These are phyloP conservation scores for Sequoiadendron giganteum DNA, from an alignment of 75 land plant species.

Conservation along the genomic window DNA sequence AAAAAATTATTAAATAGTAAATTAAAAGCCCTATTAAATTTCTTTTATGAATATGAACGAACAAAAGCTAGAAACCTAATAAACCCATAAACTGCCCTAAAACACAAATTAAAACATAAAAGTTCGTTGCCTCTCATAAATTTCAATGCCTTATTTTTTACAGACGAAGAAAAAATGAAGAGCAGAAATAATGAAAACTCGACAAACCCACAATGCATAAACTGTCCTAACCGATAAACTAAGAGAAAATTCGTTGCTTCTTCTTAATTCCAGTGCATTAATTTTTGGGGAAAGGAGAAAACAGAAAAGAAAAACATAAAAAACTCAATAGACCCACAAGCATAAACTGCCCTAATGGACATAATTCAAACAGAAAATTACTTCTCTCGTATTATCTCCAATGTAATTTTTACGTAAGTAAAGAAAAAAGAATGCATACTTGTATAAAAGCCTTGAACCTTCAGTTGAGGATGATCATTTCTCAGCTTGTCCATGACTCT, in stretches of 20 bases:
- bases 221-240: too few species aligned
- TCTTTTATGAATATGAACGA: background rate
- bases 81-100: conserved; percentile 3
- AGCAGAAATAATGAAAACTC: too few species aligned
- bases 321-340: too few species aligned
- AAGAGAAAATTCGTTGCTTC: too few species aligned
- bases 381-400: background rate
- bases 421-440: conserved; percentile 24
- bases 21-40: background rate
- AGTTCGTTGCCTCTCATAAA: background rate
- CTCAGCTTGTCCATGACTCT: conserved; percentile 54
- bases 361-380: background rate
- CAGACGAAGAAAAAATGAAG: too few species aligned
- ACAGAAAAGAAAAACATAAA: too few species aligned
- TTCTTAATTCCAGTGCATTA: too few species aligned
- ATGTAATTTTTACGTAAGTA: background rate
- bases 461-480: conserved; percentile 45
- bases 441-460: conserved; percentile 72
- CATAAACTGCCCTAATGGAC: too few species aligned
- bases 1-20: too few species aligned
- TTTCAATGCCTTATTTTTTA: background rate
- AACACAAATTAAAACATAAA: background rate
- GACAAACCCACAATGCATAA: too few species aligned
- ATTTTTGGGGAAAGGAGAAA: too few species aligned
- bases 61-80: background rate